phyloP scores from a whole-genome alignment of 768 basidiomycete species.

The Boletus coccyginus region DNA sequence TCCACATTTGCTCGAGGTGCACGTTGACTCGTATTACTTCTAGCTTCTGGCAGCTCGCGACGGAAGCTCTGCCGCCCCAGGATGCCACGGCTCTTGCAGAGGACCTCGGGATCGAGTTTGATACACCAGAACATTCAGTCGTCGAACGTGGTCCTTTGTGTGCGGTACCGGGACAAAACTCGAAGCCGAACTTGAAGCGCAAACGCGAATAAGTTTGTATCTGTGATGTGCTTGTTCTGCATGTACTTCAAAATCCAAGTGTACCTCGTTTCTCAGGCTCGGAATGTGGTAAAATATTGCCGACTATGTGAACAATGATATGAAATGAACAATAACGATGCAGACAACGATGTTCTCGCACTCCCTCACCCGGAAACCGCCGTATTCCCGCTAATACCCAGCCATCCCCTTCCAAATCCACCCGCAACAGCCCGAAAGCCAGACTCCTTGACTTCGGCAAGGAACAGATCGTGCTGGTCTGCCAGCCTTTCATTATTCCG shows the following conservation, averaged over 20 bases:
- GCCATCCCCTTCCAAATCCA: conserved; percentile 66
- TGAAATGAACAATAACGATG: background rate
- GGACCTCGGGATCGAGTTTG: conserved; percentile 77
- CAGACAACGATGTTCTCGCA: background rate
- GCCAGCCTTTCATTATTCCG: conserved; percentile 81
- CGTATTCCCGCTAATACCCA: conserved; percentile 27
- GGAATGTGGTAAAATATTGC: background rate
- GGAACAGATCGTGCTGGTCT: conserved; percentile 78
- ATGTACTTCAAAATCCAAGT: background rate
- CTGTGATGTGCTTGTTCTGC: background rate
- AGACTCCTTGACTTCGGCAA: conserved; percentile 66
- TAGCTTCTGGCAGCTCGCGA: conserved; percentile 75
- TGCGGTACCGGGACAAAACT: conserved; percentile 24
- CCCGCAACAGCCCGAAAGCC: conserved; percentile 71
- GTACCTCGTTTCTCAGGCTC: background rate
- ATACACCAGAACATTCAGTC: conserved; percentile 64
- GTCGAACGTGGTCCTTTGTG: conserved; percentile 68
- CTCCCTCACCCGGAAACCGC: background rate
- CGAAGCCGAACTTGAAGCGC: conserved; percentile 44
- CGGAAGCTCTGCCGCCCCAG: conserved; percentile 64
- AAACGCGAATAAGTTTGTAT: conserved; percentile 38
- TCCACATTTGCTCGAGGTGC: background rate
- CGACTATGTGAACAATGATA: background rate
- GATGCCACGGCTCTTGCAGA: conserved; percentile 66
- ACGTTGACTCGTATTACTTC: background rate